A percentile compares a stretch with the other conserved stretches of the same genome.
Conservation (phyloP, 305 asterid genomes). For the Fraxinus greggii region DNA sequence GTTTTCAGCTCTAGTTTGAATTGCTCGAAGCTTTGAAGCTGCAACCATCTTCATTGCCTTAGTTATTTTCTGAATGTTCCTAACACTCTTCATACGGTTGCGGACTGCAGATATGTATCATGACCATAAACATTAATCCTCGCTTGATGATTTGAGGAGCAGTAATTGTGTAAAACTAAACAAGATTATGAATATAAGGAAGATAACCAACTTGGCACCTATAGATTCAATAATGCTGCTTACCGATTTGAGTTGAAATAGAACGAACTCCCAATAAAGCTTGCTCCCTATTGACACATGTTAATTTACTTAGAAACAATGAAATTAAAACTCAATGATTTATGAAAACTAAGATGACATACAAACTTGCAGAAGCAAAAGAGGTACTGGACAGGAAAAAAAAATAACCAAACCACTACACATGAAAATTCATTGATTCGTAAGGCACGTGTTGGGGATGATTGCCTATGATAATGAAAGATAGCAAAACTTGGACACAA, state of each 20-base stretch:
- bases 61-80: constrained; percentile 90
- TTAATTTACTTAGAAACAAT: constrained; percentile 22
- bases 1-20: constrained; percentile 81
- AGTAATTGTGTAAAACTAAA: constrained; percentile 4
- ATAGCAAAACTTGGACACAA: not conserved
- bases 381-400: not conserved
- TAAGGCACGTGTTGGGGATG: not conserved
- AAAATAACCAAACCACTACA: not conserved
- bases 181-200: not conserved
- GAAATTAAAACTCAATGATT: not conserved
- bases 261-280: constrained; percentile 61
- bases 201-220: not conserved
- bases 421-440: not conserved
- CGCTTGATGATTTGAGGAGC: constrained; percentile 13
- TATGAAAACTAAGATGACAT: not conserved
- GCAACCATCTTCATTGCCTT: constrained; percentile 99
- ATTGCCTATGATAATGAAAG: not conserved
- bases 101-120: constrained; percentile 35
- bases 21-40: constrained; percentile 94
- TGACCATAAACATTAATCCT: constrained; percentile 18
- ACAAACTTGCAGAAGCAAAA: not conserved
- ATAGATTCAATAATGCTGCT: constrained; percentile 15
- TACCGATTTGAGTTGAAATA: constrained; percentile 87
- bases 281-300: constrained; percentile 55
- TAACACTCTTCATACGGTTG: constrained; percentile 80